These are phyloP conservation scores for Komagataella ulmi DNA, from an alignment of 805 yeast genomes.

Conservation along the genomic window DNA sequence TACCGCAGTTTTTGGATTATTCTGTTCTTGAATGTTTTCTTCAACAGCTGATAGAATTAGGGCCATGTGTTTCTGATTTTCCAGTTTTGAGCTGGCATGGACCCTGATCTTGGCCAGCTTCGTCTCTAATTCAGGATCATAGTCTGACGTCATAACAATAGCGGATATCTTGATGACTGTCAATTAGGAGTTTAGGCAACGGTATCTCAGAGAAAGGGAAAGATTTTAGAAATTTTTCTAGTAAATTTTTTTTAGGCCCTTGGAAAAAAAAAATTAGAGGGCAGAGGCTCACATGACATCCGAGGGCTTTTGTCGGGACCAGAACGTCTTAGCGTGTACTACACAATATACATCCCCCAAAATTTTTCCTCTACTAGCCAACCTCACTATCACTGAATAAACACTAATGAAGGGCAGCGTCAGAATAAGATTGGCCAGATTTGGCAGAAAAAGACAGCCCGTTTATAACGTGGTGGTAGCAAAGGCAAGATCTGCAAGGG, in stretches of 20 bases:
- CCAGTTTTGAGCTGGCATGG: slow-evolving; percentile 68
- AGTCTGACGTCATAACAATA: neutral
- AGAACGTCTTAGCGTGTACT: neutral
- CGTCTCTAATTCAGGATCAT: slow-evolving; percentile 37
- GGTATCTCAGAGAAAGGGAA: neutral
- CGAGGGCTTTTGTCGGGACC: neutral
- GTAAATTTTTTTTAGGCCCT: neutral
- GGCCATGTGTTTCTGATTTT: slow-evolving; percentile 79
- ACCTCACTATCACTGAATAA: neutral
- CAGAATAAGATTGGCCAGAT: slow-evolving; percentile 81
- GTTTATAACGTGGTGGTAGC: slow-evolving; percentile 88
- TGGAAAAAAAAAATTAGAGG: neutral
- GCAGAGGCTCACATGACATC: neutral
- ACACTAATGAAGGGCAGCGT: slow-evolving; percentile 50
- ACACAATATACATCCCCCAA: neutral
- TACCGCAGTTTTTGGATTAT: slow-evolving; percentile 49
- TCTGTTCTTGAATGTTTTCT: slow-evolving; percentile 64
- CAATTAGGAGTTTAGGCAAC: neutral
- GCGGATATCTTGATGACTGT: neutral
- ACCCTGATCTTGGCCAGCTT: slow-evolving; percentile 54
- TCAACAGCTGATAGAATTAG: slow-evolving; percentile 81
- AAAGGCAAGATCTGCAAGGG: slow-evolving; percentile 62
- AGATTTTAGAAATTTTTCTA: neutral
- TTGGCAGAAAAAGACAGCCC: slow-evolving; percentile 83
- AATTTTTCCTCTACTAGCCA: neutral